These are phyloP conservation scores for Euryodendron excelsum DNA, from an alignment of 148 eudicot species.

Conservation along the genomic window DNA sequence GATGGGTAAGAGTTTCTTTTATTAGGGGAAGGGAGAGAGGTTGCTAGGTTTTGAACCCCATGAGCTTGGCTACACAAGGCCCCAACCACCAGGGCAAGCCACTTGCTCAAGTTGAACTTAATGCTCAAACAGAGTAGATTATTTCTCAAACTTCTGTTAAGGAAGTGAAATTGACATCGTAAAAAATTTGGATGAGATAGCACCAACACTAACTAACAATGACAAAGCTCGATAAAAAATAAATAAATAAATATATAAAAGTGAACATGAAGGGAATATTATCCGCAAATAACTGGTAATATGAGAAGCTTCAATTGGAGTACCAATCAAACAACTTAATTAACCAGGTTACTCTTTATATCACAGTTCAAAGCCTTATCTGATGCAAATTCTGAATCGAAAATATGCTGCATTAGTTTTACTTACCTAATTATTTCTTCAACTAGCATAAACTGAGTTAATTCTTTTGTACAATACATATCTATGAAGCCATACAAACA, in stretches of 20 bases:
- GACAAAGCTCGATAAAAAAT: background rate
- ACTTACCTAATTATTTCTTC: background rate
- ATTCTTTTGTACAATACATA: background rate
- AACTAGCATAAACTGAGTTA: background rate
- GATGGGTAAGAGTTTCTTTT: too few relatives aligned
- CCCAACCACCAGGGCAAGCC: too few relatives aligned
- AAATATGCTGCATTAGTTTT: background rate
- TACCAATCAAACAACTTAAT: background rate
- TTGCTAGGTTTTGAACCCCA: too few relatives aligned
- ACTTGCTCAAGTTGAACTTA: background rate
- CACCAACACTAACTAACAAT: background rate
- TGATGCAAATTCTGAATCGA: background rate
- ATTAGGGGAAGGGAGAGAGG: too few relatives aligned
- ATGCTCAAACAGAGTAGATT: background rate
- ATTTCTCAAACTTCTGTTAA: background rate
- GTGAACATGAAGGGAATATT: background rate
- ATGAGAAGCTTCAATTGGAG: background rate
- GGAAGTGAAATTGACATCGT: background rate
- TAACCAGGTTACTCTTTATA: background rate
- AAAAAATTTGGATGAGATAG: background rate
- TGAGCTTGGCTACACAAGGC: too few relatives aligned
- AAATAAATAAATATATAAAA: background rate
- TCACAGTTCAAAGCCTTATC: background rate
- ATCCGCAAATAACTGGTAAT: background rate
- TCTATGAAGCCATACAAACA: background rate